These are phyloP conservation scores for Zymoseptoria ardabiliae DNA, from an alignment of 2,329 filamentous ascomycete species.

Conservation along the genomic window DNA sequence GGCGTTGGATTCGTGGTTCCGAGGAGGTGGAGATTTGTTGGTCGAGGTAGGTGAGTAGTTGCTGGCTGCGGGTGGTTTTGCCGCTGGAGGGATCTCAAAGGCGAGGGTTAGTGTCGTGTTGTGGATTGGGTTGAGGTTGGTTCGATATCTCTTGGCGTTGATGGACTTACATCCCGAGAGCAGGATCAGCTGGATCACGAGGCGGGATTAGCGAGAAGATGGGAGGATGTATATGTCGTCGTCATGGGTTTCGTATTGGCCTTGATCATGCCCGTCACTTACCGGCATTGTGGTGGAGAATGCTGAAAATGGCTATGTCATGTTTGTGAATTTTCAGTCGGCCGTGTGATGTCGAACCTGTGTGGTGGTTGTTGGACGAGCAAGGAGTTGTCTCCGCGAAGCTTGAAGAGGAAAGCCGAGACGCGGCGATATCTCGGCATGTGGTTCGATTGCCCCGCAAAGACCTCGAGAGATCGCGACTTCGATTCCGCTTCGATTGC, in stretches of 20 bases:
- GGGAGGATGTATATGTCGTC: not conserved
- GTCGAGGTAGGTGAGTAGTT: constrained; percentile 59
- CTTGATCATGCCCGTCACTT: not conserved
- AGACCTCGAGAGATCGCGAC: not conserved
- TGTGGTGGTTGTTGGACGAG: not conserved
- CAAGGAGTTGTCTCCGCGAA: not conserved
- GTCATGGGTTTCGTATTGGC: too few relatives aligned
- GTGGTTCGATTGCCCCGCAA: not conserved
- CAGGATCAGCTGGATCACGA: constrained; percentile 46
- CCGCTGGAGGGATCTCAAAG: constrained; percentile 49
- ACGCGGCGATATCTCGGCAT: not conserved
- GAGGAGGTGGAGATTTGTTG: constrained; percentile 45
- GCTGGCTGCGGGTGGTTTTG: constrained; percentile 53
- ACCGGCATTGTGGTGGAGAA: not conserved
- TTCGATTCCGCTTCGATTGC: not conserved
- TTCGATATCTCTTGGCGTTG: not conserved
- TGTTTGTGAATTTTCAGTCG: not conserved
- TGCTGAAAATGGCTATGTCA: not conserved
- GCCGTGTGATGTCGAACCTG: not conserved
- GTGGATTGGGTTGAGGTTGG: not conserved
- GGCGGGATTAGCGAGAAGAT: constrained; percentile 1
- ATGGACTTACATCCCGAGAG: constrained; percentile 9
- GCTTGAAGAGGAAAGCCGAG: not conserved
- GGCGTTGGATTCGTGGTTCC: constrained; percentile 42
- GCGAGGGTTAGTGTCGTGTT: too few relatives aligned